These are phyloP conservation scores for Salmacisia buchloeana DNA, from an alignment of 1,284 basidiomycete species.

Conservation along the genomic window DNA sequence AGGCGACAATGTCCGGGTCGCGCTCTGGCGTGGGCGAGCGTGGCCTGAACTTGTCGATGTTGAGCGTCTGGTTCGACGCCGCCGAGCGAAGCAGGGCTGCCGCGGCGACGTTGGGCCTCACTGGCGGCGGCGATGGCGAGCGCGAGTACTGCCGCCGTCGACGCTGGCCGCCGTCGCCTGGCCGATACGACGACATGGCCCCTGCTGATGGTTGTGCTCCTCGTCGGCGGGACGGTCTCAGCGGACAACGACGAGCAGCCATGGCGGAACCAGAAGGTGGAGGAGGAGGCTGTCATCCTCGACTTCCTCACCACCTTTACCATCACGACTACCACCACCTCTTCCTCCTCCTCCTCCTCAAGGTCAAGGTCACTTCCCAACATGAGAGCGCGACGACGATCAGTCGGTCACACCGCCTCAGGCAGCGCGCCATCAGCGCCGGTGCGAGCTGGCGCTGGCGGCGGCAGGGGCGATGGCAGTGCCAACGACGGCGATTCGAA, in stretches of 20 bases:
- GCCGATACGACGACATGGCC: neutral
- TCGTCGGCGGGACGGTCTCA: too few relatives aligned
- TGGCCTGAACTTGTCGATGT: slow-evolving; percentile 4
- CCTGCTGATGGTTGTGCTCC: too few relatives aligned
- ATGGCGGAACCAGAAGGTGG: too few relatives aligned
- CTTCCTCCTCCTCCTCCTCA: too few relatives aligned
- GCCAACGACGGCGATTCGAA: too few relatives aligned
- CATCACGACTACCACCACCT: too few relatives aligned
- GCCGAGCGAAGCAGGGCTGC: neutral
- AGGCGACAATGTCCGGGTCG: neutral
- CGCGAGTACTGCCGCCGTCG: neutral
- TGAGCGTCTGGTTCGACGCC: neutral
- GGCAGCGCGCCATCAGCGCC: neutral
- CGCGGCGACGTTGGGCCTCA: neutral
- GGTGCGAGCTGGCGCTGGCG: too few relatives aligned
- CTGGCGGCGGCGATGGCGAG: neutral
- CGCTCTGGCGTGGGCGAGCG: slow-evolving; percentile 1
- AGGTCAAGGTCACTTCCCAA: too few relatives aligned
- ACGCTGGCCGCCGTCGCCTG: neutral
- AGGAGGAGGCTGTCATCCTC: too few relatives aligned
- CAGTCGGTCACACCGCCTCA: neutral
- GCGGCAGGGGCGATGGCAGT: too few relatives aligned
- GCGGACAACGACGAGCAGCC: too few relatives aligned
- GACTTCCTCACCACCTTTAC: too few relatives aligned
- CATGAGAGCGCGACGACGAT: neutral